A percentile compares a stretch with the other conserved stretches of the same genome.
phyloP scores from a whole-genome alignment of 139 green algal genomes.

The Chlamydomonas incerta region DNA sequence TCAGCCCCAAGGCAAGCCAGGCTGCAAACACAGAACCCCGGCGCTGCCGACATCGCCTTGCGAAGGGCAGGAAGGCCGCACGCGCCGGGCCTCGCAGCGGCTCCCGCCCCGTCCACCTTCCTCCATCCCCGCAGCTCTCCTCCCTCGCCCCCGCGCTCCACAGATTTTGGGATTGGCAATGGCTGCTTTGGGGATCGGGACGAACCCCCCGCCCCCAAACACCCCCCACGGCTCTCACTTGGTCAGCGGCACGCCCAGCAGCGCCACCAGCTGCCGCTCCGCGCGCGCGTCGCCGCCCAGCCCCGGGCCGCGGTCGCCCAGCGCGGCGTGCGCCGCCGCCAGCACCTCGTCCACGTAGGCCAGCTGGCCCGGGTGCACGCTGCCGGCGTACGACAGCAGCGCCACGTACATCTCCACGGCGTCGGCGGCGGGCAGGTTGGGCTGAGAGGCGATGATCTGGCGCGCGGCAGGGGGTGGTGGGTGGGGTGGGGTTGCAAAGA shows the following conservation, averaged over 20 bases:
- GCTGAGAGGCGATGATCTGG: conserved; percentile 24
- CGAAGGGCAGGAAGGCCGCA: too few species aligned
- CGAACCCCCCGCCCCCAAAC: neutral
- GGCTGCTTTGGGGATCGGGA: too few species aligned
- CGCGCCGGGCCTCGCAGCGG: too few species aligned
- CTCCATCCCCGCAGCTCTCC: too few species aligned
- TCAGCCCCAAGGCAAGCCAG: too few species aligned
- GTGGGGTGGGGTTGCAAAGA: neutral
- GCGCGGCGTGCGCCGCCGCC: conserved; percentile 41
- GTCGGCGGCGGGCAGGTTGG: neutral
- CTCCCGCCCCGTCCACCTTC: too few species aligned
- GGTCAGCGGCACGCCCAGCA: conserved; percentile 88
- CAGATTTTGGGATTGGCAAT: too few species aligned
- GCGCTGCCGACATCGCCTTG: too few species aligned
- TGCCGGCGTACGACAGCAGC: conserved; percentile 84
- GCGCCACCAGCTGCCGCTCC: conserved; percentile 82
- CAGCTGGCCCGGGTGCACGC: conserved; percentile 61
- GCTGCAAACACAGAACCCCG: too few species aligned
- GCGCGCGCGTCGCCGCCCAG: conserved; percentile 67
- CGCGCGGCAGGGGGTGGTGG: neutral
- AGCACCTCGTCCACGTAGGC: conserved; percentile 66
- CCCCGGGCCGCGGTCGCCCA: conserved; percentile 28
- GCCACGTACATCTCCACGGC: conserved; percentile 86
- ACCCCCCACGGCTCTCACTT: conserved; percentile 30
- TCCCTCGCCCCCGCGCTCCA: too few species aligned